phyloP scores from a whole-genome alignment of 345 rosid species.

The Euphorbia pulcherrima region DNA sequence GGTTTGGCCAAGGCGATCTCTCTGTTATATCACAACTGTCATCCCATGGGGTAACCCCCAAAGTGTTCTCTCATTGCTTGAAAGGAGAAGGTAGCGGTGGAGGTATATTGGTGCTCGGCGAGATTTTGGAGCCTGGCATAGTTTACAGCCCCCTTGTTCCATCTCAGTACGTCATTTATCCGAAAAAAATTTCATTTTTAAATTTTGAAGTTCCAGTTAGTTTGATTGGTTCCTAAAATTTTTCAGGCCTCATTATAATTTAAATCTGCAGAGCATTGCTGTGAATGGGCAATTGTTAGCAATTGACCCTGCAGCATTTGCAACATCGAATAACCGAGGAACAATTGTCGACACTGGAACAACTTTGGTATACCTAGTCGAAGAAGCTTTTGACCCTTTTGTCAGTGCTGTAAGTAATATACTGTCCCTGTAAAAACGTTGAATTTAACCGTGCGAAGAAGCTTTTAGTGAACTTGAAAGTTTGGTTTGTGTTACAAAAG shows the following conservation, averaged over 20 bases:
- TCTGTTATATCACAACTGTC: constrained; percentile 32
- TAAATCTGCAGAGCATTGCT: constrained; percentile 84
- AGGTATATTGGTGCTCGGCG: constrained; percentile 36
- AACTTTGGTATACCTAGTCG: constrained; percentile 84
- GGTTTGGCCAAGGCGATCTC: constrained; percentile 35
- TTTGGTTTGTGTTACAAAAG: constrained; percentile 19
- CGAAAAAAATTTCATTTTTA: neutral
- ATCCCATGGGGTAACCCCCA: constrained; percentile 27
- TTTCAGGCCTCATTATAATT: constrained; percentile 91
- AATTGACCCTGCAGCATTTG: constrained; percentile 66
- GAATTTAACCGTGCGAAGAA: neutral
- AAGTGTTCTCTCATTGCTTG: constrained; percentile 34
- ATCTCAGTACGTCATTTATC: constrained; percentile 27
- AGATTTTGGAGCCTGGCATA: constrained; percentile 37
- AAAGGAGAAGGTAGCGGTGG: constrained; percentile 35
- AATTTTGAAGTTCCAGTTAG: constrained; percentile 4
- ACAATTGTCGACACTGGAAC: constrained; percentile 97
- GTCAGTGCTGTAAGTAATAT: constrained; percentile 63
- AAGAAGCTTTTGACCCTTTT: constrained; percentile 62
- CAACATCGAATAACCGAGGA: constrained; percentile 68
- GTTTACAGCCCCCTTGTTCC: constrained; percentile 33
- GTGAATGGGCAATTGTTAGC: constrained; percentile 62
- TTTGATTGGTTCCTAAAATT: constrained; percentile 23
- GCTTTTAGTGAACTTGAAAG: constrained; percentile 12
- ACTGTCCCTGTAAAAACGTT: neutral